These are phyloP conservation scores for Herpetomonas samuelpessoai DNA, from an alignment of 208 protist species.

Conservation along the genomic window DNA sequence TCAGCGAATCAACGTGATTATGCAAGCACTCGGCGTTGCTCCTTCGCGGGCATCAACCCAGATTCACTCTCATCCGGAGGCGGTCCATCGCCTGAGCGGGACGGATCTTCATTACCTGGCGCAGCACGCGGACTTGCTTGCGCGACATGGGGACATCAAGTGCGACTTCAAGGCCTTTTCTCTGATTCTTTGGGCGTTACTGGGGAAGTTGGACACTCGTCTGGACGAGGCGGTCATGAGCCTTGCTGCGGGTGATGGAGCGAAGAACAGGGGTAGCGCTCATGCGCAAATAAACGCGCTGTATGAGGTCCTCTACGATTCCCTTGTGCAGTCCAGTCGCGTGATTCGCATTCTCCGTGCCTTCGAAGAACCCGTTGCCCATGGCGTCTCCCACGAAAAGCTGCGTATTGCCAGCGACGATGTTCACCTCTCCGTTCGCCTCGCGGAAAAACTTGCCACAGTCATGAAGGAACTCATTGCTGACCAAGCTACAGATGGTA, in stretches of 20 bases:
- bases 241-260: background rate
- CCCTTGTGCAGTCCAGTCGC: slow-evolving; percentile 26
- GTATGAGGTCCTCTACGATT: slow-evolving; percentile 16
- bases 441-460: slow-evolving; percentile 50
- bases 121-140: slow-evolving; percentile 33
- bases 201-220: slow-evolving; percentile 27
- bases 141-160: slow-evolving; percentile 24
- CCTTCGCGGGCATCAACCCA: slow-evolving; percentile 44
- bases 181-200: slow-evolving; percentile 62
- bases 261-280: slow-evolving; percentile 5
- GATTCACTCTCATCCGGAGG: slow-evolving; percentile 54
- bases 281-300: slow-evolving; percentile 8
- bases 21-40: slow-evolving; percentile 43
- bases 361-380: slow-evolving; percentile 34
- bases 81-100: slow-evolving; percentile 40
- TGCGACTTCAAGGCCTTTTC: slow-evolving; percentile 65
- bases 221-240: slow-evolving; percentile 26
- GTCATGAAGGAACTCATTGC: slow-evolving; percentile 29
- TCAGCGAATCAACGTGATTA: slow-evolving; percentile 34
- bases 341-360: slow-evolving; percentile 31
- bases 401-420: slow-evolving; percentile 24
- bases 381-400: slow-evolving; percentile 19
- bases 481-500: slow-evolving; percentile 14
- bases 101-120: slow-evolving; percentile 37
- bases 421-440: slow-evolving; percentile 18